phyloP scores from a whole-genome alignment of 2,329 filamentous ascomycete genomes.

The Thelonectria discophora region DNA sequence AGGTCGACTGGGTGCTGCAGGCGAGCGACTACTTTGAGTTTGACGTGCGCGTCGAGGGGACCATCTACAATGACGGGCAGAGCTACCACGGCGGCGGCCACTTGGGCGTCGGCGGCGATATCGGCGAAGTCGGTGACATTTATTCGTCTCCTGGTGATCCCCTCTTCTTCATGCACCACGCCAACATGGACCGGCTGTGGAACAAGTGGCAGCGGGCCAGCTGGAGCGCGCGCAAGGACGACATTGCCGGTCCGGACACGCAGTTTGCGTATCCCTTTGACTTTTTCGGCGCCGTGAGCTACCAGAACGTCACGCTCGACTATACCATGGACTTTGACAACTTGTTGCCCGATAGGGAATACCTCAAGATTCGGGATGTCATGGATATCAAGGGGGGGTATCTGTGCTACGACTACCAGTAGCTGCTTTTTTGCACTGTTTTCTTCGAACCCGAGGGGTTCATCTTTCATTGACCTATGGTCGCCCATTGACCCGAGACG shows the following conservation, averaged over 20 bases:
- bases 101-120: constrained; percentile 41
- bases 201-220: constrained; percentile 45
- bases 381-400: constrained; percentile 24
- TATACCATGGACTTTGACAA: constrained; percentile 27
- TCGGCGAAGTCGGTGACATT: constrained; percentile 43
- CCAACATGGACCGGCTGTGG: constrained; percentile 41
- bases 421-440: background rate
- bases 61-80: constrained; percentile 26
- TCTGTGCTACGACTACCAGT: constrained; percentile 25
- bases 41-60: constrained; percentile 41
- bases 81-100: constrained; percentile 40
- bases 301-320: constrained; percentile 47
- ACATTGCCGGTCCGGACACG: constrained; percentile 46
- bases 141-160: constrained; percentile 37
- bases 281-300: constrained; percentile 44
- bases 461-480: no score
- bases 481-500: background rate
- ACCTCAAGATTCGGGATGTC: constrained; percentile 21
- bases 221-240: constrained; percentile 41
- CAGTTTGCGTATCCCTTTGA: constrained; percentile 46
- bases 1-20: constrained; percentile 30
- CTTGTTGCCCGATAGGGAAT: constrained; percentile 12
- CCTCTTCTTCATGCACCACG: constrained; percentile 41
- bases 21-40: constrained; percentile 40
- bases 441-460: no score